These are phyloP conservation scores for Chlorella sp. DNA, from an alignment of 139 green algal genomes.

Conservation along the genomic window DNA sequence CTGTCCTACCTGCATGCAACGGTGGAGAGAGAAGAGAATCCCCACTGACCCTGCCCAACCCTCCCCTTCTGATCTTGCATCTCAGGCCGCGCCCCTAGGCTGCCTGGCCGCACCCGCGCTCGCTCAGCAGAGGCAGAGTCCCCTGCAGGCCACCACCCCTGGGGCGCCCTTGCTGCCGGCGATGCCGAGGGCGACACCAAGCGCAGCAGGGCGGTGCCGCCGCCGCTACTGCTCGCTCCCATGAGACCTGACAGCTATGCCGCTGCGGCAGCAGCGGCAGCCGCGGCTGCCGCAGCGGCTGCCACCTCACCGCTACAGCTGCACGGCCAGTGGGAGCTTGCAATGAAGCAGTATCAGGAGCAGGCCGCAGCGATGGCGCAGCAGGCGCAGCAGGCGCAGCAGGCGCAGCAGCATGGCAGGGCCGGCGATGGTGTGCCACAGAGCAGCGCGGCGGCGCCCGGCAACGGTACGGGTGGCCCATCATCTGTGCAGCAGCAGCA, in stretches of 20 bases:
- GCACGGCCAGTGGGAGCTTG: neutral
- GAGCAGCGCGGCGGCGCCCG: no score
- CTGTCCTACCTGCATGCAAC: no score
- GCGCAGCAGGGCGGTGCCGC: slow-evolving; percentile 10
- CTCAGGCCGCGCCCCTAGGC: neutral
- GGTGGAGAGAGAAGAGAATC: no score
- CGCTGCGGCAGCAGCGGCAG: neutral
- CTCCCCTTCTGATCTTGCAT: no score
- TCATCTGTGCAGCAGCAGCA: neutral
- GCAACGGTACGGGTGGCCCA: no score
- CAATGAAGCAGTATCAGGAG: slow-evolving; percentile 28
- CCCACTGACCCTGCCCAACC: no score
- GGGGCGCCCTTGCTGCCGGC: neutral
- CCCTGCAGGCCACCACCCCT: neutral
- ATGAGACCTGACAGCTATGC: slow-evolving; percentile 23
- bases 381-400: slow-evolving; percentile 6
- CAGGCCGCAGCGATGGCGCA: neutral
- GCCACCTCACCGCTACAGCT: neutral
- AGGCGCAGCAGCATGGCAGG: neutral
- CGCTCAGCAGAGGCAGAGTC: slow-evolving; percentile 35
- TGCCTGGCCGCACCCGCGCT: neutral
- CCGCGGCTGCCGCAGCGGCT: neutral
- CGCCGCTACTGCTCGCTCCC: slow-evolving; percentile 3
- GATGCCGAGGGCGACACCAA: neutral
- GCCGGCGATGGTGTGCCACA: no score